These are phyloP conservation scores for Tolypocladium tundrense DNA, from an alignment of 2,329 filamentous ascomycete genomes.

Conservation along the genomic window DNA sequence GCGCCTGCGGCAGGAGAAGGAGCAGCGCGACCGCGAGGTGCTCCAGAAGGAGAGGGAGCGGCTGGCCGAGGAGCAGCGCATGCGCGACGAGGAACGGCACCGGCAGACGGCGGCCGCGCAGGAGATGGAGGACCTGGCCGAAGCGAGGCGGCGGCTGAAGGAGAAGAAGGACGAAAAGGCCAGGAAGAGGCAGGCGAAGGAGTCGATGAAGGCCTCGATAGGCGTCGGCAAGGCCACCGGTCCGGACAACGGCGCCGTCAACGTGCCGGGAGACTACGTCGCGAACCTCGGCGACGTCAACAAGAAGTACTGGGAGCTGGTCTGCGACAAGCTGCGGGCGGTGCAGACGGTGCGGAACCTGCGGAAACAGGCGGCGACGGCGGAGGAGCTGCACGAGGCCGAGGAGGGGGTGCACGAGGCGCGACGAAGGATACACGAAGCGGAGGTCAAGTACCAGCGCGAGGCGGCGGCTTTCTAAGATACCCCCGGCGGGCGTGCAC, in stretches of 20 bases:
- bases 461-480: conserved; percentile 12
- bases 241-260: conserved; percentile 22
- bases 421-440: conserved; percentile 24
- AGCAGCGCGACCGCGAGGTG: conserved; percentile 22
- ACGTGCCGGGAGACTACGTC: conserved; percentile 24
- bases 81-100: conserved; percentile 25
- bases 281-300: conserved; percentile 17
- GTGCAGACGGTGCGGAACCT: conserved; percentile 25
- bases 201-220: conserved; percentile 17
- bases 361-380: conserved; percentile 12
- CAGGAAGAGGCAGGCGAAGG: conserved; percentile 24
- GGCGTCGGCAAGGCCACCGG: conserved; percentile 11
- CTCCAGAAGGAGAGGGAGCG: conserved; percentile 26
- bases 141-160: conserved; percentile 25
- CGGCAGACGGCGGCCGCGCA: conserved; percentile 25
- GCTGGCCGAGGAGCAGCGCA: conserved; percentile 24
- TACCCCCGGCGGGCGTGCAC: neutral
- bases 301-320: conserved; percentile 28
- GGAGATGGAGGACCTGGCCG: conserved; percentile 26
- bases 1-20: conserved; percentile 41
- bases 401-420: conserved; percentile 18
- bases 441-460: conserved; percentile 24
- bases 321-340: conserved; percentile 30
- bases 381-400: conserved; percentile 17
- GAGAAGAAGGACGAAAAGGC: conserved; percentile 31